Evolutionary conservation across 345 rosid species (phyloP), one percentile per base, ranked within the genome.

Genomic region (Angophora floribunda): DNA sequence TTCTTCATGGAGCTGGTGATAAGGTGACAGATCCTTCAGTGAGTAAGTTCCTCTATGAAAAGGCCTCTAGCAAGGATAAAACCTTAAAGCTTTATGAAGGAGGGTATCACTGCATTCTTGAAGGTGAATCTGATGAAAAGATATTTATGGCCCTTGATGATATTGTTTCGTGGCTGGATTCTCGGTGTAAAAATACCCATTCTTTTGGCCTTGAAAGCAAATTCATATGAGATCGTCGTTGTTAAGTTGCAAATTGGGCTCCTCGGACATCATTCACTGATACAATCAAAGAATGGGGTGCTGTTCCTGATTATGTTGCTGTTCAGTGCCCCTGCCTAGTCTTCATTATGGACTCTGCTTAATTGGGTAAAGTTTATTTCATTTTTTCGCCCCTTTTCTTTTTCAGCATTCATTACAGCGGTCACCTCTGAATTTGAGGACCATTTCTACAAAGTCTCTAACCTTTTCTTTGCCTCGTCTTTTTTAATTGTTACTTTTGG

Each of bases 1-100:
- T 97, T 88, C 95, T 97, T 87, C 99, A 96, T 51, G 99, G 99
- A 90, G 99, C 95, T 41, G 97, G 94, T 3, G 99, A 97, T 88
- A 95, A 93, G 94, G 94, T 97, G 67, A 97, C 99, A 1, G 99
- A 96, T 94, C 99, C 98, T 13, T 70, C 86, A 28, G 94, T 96
- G 90, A 97, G 99, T 92, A 88, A 89, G 89, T 97, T 97, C 91
- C 98, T 97, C 24, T 94, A 95, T 32, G 92, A 96, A 65, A 91
- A 92, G 86, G 95, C 98, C 86, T 93, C 96, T 4, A 96, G 98
- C 94, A 89, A 92, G 88, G 99, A 96, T 91, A 97, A 96, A 90
- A 96, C 98, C 28, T 88, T 97, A 41, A 96, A 96, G 94, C 96
- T 97, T 17, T 97, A 97, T 85, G 95, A 96, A 30, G 96, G 90